phyloP scores from a whole-genome alignment of 768 basidiomycete genomes.

The Suillus subluteus region DNA sequence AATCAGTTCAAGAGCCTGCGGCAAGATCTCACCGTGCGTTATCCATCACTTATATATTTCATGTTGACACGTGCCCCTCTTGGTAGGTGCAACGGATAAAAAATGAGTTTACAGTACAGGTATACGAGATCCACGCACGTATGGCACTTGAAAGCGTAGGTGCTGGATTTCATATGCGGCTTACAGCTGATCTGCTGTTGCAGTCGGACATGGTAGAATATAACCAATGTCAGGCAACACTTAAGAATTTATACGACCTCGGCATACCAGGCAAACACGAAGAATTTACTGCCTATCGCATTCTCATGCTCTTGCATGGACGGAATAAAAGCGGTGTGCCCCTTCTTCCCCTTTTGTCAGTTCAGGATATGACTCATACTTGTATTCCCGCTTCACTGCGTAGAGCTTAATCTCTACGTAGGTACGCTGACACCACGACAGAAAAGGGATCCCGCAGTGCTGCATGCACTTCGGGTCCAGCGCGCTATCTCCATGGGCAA shows the following conservation, averaged over 20 bases:
- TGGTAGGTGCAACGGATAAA: constrained; percentile 95
- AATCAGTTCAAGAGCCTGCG: constrained; percentile 98
- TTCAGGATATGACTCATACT: constrained; percentile 8
- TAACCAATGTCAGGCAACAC: constrained; percentile 93
- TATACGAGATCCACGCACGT: constrained; percentile 97
- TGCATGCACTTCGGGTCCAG: constrained; percentile 89
- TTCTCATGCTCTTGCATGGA: constrained; percentile 93
- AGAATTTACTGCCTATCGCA: constrained; percentile 97
- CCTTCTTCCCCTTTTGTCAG: constrained; percentile 2
- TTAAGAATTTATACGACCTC: constrained; percentile 89
- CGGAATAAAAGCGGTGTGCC: constrained; percentile 90
- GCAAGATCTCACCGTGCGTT: constrained; percentile 93
- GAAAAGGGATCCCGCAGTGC: constrained; percentile 78
- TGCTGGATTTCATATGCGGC: constrained; percentile 19
- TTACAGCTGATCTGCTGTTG: constrained; percentile 20
- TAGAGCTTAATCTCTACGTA: constrained; percentile 96
- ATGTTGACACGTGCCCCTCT: constrained; percentile 15
- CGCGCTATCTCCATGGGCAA: constrained; percentile 90
- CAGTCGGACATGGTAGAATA: constrained; percentile 99
- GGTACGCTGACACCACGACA: constrained; percentile 95
- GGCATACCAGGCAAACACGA: constrained; percentile 91
- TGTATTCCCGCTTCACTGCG: constrained; percentile 7
- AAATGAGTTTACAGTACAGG: constrained; percentile 95
- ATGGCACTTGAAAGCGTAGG: constrained; percentile 92
- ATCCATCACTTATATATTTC: constrained; percentile 16